These are phyloP conservation scores for Fusarium burgessii DNA, from an alignment of 2,329 filamentous ascomycete species.

Conservation along the genomic window DNA sequence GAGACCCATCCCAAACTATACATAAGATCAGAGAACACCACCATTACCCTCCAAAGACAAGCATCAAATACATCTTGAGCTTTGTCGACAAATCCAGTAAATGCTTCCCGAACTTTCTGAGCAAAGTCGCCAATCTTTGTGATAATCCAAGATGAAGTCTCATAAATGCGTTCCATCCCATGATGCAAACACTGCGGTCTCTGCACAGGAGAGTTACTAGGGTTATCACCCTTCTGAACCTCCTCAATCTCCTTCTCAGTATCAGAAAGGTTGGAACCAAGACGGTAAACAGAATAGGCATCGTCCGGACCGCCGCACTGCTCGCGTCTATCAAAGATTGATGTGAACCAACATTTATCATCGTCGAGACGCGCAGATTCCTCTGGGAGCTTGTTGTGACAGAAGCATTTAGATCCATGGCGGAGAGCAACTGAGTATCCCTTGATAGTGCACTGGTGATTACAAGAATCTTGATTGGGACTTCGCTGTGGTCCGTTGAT, in stretches of 20 bases:
- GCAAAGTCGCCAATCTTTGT: not conserved
- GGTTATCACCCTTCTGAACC: not conserved
- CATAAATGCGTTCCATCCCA: not conserved
- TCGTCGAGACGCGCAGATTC: not conserved
- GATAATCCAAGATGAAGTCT: not conserved
- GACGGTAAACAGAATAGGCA: slow-evolving; percentile 4
- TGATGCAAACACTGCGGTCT: slow-evolving; percentile 8
- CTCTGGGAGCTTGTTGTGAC: not conserved
- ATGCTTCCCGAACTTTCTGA: not conserved
- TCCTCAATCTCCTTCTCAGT: not conserved
- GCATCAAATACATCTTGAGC: slow-evolving; percentile 9
- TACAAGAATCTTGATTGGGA: not conserved
- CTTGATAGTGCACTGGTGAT: not conserved
- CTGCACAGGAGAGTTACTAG: not conserved
- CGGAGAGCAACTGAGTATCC: not conserved
- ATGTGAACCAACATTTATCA: not conserved
- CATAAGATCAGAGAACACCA: not conserved
- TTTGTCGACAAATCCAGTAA: slow-evolving; percentile 4
- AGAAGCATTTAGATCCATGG: not conserved
- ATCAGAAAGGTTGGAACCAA: not conserved
- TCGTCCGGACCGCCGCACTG: slow-evolving; percentile 1
- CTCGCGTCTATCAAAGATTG: not conserved
- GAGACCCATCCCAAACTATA: not conserved
- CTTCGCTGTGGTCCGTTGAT: not conserved
- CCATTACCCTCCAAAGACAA: slow-evolving; percentile 12